These are phyloP conservation scores for Metarhizium sp. DNA, from an alignment of 2,329 filamentous ascomycete species.

Conservation along the genomic window DNA sequence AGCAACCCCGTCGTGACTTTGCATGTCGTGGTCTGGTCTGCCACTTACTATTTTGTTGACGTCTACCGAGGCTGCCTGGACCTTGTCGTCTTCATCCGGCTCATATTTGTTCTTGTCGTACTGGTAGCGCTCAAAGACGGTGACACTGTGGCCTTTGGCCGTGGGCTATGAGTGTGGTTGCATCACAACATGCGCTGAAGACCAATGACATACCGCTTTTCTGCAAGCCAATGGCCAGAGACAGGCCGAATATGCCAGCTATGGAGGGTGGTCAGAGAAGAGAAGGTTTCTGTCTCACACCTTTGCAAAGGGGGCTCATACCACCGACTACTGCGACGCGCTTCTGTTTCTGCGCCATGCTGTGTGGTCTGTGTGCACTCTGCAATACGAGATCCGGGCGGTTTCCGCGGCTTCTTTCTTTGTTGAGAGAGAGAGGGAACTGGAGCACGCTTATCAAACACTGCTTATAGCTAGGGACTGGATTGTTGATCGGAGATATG, in stretches of 20 bases:
- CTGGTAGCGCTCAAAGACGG: constrained; percentile 13
- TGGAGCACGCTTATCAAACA: neutral
- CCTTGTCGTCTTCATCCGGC: constrained; percentile 7
- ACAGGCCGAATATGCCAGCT: constrained; percentile 17
- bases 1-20: neutral
- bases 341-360: constrained; percentile 1
- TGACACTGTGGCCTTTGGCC: constrained; percentile 7
- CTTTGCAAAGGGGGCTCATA: neutral
- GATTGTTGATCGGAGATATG: too few relatives aligned
- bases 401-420: neutral
- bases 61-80: constrained; percentile 16
- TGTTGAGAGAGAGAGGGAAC: neutral
- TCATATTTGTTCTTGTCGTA: constrained; percentile 14
- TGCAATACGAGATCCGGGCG: neutral
- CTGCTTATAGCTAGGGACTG: neutral
- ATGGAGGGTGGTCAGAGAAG: neutral
- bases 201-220: constrained; percentile 9
- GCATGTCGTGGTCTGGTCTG: too few relatives aligned
- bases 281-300: neutral
- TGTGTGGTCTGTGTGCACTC: neutral
- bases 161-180: neutral
- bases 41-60: constrained; percentile 16
- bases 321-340: constrained; percentile 9
- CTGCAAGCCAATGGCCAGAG: constrained; percentile 14
- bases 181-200: neutral